Base-by-base conservation (phyloP, 768 basidiomycete genomes). In the Heimioporus sp. region DNA sequence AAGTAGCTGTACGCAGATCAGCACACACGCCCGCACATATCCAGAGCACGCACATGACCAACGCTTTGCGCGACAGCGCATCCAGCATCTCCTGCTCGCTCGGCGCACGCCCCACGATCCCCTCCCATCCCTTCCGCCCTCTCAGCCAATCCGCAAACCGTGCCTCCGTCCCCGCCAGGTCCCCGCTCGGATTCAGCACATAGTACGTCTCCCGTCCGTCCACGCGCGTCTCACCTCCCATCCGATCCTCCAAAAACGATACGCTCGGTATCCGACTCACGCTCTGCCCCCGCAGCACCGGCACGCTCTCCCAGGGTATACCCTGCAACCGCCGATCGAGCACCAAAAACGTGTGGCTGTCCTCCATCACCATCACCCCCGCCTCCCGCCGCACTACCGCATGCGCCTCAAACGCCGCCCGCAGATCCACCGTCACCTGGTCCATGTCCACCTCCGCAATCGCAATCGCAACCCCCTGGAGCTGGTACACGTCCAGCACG, bases 271-370 rank as follows among this genome's bases (percentile, higher is more conserved):
- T 85, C n/a, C 97, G 86, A 64, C 91, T 94, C 64, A 98, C 80
- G 48, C 93, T 90, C 44, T 86, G 77, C 10, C 88, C 91, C 38
- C 91, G 79, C 11, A 98, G 72, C 38, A 86, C 80, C 0, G 96
- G 94, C 13, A 98, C 82, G 21, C 89, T 95, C 70, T 98, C 97
- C 96, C 96, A 98, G 2, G 97, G 95, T 49, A 98, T 77, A 0
- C 84, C 82, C 62, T 94, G 91, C 11, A 95, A 73, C 52, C 90
- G 85, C 70, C 90, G 91, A 69, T 98, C 97, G 44, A 98, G 77
- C 17, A 96, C 80, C 54, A 98, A 74, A 73, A 98, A 96, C 34
- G 85, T 69, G 63, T 98, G 96, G 38, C 83, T 77, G 60, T 90
- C 87, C 6, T 72, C 58, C 24, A 60, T 65, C 5, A 47, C 55